Base-by-base conservation (phyloP, 495 filamentous ascomycete species). In the Chaetomium tenue region DNA sequence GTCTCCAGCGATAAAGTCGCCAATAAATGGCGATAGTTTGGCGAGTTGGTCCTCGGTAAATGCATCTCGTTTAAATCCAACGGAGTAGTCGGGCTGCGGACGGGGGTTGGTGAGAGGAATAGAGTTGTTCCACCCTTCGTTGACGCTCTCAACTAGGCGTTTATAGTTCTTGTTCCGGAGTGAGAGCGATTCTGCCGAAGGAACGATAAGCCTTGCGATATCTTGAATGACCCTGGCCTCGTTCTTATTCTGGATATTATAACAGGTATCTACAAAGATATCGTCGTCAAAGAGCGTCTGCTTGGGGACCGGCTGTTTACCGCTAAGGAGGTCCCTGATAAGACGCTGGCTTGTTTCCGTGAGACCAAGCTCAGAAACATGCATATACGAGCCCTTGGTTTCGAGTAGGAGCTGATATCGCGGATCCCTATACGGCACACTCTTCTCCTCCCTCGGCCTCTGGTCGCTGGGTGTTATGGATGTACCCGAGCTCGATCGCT, bases 191-290 rank as follows among this genome's bases (percentile, higher is more conserved):
- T 30, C 28, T 3, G 28, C 28, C 6, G 28, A 30, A 30, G 28
- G 28, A 40, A 77, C 66, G 53, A 82, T 75, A 4, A 81, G 60
- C 55, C 46, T 71, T 48, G 63, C 25, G 37, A 80, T 78, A 66
- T 81, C 77, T 72, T 61, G 72, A 55, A 78, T 65, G 33, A 81
- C 64, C 61, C 57, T 68, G 1, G 75, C 71, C 56, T 82, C 72
- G 44, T 81, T 80, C 50, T 69, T 77, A 28, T 69, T 58, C 44
- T 65, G 48, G 18, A 80, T 58, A n/a, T 65, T 78, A 30, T 66
- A 40, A 63, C 70, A 79, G 48, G 74, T 73, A 44, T 53, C 46
- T 16, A 76, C 58, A 62, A 80, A 78, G 4, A 75, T 25, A 58
- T 78, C 65, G 60, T 78, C 66, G 11, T 66, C 63, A 68, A 82